Base-by-base conservation (phyloP, 2,329 filamentous ascomycete genomes). In the Stachybotrys elegans region DNA sequence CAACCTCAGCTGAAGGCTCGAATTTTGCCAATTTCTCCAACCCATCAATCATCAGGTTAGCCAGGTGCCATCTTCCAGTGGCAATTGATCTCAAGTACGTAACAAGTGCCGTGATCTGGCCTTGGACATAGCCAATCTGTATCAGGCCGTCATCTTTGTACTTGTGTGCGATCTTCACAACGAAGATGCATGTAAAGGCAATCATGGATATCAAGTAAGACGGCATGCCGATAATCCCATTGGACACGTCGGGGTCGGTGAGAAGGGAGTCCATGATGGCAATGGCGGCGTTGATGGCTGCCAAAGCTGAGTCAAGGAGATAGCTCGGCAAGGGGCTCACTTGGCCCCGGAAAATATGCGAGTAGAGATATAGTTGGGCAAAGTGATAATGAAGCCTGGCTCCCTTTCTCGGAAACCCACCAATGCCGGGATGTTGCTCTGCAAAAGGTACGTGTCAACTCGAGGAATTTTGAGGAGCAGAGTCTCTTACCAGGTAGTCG, bases 141-240 rank as follows among this genome's bases (percentile, higher is more conserved):
- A 71, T 62, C 2, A 70, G 59, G 9, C 25, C 25, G 4, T 62
- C 59, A 6, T 61, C 62, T 0, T 59, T 54, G 48, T 70, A 66
- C 22, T 70, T 72, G 20, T 66, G 62, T 2, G 70, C 63, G 1
- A 75, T 59, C 47, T 75, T 73, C 27, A 73, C 64, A 2, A 76
- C 61, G 46, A 77, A 76, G 51, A 75, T 71, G 51, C 70, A 75
- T 2, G 73, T 72, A 45, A 76, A 76, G 0, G 70, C 71, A 0
- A 71, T 74, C 73, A 76, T 77, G 36, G 70, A 72, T 45, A 73
- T 70, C 35, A 75, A 64, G 40, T 75, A 76, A 4, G 71, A 70
- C 2, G 73, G 73, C 56, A 76, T 71, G 2, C 73, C 70, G 49
- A 51, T 54, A 7, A 66, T 61, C 0, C 63, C 64, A 9, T 62